phyloP scores from a whole-genome alignment of 169 alveolate genomes.

The Eimeria acervulina region DNA sequence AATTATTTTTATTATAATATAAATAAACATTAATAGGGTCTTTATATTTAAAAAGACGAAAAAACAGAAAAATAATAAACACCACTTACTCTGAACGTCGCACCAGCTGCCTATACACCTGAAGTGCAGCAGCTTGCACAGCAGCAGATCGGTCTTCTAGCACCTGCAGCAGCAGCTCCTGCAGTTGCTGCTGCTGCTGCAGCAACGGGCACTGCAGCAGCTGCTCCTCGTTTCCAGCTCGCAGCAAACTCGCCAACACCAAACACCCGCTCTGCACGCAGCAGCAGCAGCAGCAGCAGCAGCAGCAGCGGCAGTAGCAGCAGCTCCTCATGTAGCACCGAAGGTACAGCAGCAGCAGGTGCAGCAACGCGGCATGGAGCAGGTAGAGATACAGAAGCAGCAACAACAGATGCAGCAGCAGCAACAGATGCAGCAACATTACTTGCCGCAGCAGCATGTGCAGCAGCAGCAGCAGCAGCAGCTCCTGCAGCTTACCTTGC shows the following conservation, averaged over 20 bases:
- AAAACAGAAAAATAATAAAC: neutral
- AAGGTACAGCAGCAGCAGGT: neutral
- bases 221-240: neutral
- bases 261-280: too few species aligned
- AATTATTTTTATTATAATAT: too few species aligned
- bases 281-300: constrained; percentile 21
- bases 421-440: too few species aligned
- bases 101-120: neutral
- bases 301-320: neutral
- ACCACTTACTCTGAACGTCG: neutral
- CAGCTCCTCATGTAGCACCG: neutral
- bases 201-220: neutral
- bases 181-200: neutral
- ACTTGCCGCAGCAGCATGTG: too few species aligned
- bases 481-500: neutral
- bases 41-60: too few species aligned
- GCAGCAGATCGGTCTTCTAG: constrained; percentile 7
- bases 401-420: too few species aligned
- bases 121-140: neutral
- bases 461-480: constrained; percentile 25
- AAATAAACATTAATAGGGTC: too few species aligned
- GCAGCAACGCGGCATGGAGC: neutral
- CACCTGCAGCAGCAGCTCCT: neutral
- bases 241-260: neutral
- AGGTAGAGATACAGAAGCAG: too few species aligned